Evolutionary conservation across 2,329 filamentous ascomycete genomes (phyloP).

Genomic region (Scorias spongiosa): DNA sequence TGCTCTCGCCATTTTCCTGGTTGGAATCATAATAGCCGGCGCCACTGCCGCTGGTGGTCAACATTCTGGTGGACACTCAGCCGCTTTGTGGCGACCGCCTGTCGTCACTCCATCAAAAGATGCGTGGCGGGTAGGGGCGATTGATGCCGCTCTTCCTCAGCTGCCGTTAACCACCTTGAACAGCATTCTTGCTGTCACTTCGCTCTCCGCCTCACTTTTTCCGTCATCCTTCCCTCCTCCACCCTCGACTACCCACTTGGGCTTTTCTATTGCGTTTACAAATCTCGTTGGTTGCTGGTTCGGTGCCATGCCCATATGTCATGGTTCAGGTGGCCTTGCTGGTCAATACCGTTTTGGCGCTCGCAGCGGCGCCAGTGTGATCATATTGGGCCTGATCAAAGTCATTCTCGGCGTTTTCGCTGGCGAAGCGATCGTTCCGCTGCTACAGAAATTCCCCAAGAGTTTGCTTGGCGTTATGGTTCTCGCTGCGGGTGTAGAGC

Average conservation of each 20-base stretch:
- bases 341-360: constrained; percentile 87
- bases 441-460: constrained; percentile 60
- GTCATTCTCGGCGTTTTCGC: constrained; percentile 60
- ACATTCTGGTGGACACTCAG: constrained; percentile 21
- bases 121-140: constrained; percentile 38
- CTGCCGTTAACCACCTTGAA: constrained; percentile 85
- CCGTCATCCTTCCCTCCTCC: constrained; percentile 34
- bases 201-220: constrained; percentile 62
- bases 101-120: constrained; percentile 29
- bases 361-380: constrained; percentile 68
- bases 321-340: constrained; percentile 79
- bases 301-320: constrained; percentile 88
- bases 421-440: constrained; percentile 54
- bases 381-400: constrained; percentile 65
- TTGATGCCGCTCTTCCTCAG: constrained; percentile 65
- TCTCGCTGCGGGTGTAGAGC: constrained; percentile 72
- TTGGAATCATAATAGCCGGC: constrained; percentile 53
- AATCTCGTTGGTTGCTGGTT: constrained; percentile 83
- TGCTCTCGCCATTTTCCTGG: constrained; percentile 54
- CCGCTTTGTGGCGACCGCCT: constrained; percentile 45
- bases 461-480: constrained; percentile 76
- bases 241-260: constrained; percentile 61
- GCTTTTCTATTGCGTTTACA: constrained; percentile 67
- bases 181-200: constrained; percentile 75
- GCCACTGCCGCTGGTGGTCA: constrained; percentile 3